Evolutionary conservation across 108 stramenopile genomes (phyloP), one percentile per base, ranked within the genome.

Genomic region (Cyclotella choctawhatcheeana): DNA sequence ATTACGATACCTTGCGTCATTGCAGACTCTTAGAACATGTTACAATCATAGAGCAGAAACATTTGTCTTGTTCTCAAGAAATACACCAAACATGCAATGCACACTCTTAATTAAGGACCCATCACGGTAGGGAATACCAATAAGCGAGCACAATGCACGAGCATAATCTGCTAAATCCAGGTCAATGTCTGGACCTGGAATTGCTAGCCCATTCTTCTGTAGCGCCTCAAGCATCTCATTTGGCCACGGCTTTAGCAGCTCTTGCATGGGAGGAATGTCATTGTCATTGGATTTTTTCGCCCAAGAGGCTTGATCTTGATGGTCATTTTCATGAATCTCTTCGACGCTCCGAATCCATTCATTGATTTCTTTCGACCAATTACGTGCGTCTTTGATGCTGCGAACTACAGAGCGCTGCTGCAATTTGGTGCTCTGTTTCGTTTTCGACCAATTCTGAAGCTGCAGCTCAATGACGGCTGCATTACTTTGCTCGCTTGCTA

Each of bases 41-140:
- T n/a, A n/a, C n/a, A n/a, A n/a, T n/a, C n/a, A n/a, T n/a, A n/a
- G n/a, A n/a, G n/a, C n/a, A n/a, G n/a, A n/a, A n/a, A n/a, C n/a
- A n/a, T n/a, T n/a, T n/a, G n/a, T n/a, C n/a, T n/a, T n/a, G n/a
- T n/a, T n/a, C 37, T 40, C 37, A 6, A 40, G 10, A 59, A 76
- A 93, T 21, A 89, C 56, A 16, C 84, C 69, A 24, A 90, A 85
- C 30, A 93, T 40, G 2, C 69, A 64, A 45, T 89, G 89, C 6
- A 90, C 65, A 52, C 85, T 82, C 56, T 89, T 81, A 18, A 90
- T 44, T 21, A 87, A 50, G 26, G 66, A 33, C 33, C 61, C 74
- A 64, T 88, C 69, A 58, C 89, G 73, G 30, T 92, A 90, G 2
- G 96, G 96, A 22, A 96, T 84, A 33, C 87, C 96, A 35, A 93